Base-by-base conservation (phyloP, 768 basidiomycete genomes). In the Termitomyces sp. region DNA sequence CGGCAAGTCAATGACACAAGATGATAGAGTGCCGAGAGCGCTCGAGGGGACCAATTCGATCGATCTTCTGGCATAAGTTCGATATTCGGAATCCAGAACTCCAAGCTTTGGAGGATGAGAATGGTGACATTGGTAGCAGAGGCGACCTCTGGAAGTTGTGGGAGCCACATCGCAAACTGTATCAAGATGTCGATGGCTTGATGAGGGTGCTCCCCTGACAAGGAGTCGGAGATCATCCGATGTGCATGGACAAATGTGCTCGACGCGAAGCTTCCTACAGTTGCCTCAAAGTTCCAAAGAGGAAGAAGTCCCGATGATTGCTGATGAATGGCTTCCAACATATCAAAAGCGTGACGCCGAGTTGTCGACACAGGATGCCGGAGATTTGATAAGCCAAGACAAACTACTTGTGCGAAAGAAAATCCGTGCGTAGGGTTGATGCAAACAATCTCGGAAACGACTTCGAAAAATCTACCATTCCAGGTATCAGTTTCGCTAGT, bases 191-290 rank as follows among this genome's bases (percentile, higher is more conserved):
- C 73, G 34, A 77, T 76, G 3, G 87, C 82, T 67, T 88, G 79
- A 51, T 79, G 73, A 14, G 86, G 87, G 68, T 86, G 88, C 65
- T 91, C 85, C 12, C 84, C 84, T 14, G 94, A 89, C 22, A 97
- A 82, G 56, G 86, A 83, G 57, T 87, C 86, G 1, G 90, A 86
- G 41, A 94, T 80, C 5, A 86, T 76, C 31, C 84, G 84, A 70
- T 94, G 92, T 1, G 91, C 90, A 60, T 89, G 83, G 24, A 89
- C 79, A 67, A 94, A 92, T 16, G 90, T 84, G 61, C 84, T 86
- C 1, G 90, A 79, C 4, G 90, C 83, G 18, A 79, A 74, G 64
- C 90, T 93, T 24, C 82, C 81, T 18, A 91, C 78, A 37, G 86
- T 80, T 3, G 90, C 81, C 61, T 92, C 88, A 53, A 92, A 85